Conservation (phyloP, 208 protist species). For the Acanthamoeba culbertsoni region DNA sequence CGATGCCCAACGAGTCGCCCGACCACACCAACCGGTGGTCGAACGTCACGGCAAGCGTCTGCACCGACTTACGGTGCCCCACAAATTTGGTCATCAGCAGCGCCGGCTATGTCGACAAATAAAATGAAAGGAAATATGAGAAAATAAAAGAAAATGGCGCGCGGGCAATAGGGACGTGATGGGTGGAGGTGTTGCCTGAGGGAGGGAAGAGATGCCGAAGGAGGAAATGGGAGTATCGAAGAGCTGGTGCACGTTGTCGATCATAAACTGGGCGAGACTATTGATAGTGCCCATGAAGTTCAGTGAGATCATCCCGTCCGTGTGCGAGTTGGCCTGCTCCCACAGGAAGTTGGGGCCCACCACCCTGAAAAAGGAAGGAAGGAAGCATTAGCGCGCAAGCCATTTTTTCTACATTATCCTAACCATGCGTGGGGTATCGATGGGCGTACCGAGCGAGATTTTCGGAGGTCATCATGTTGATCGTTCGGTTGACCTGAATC, state of each 20-base stretch:
- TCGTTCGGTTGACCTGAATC: conserved; percentile 28
- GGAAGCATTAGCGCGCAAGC: background rate
- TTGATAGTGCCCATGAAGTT: conserved; percentile 31
- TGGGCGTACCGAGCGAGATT: background rate
- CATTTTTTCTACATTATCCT: background rate
- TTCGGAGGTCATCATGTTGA: conserved; percentile 54
- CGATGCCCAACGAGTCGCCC: conserved; percentile 33
- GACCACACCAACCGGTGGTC: conserved; percentile 47
- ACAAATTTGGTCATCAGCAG: conserved; percentile 45
- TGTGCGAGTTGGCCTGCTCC: background rate
- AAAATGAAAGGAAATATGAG: background rate
- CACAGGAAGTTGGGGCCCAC: conserved; percentile 49
- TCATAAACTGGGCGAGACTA: conserved; percentile 21
- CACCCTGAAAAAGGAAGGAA: background rate
- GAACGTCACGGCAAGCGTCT: background rate
- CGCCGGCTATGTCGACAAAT: background rate
- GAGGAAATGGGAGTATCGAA: conserved; percentile 18
- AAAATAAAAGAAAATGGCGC: background rate
- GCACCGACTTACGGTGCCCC: conserved; percentile 40
- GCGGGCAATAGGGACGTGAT: background rate
- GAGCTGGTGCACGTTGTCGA: conserved; percentile 26
- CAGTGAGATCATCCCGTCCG: background rate
- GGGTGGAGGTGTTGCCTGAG: background rate
- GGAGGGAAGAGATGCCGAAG: conserved; percentile 21
- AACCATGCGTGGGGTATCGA: background rate